phyloP scores from a whole-genome alignment of 305 asterid genomes.

The Andrographis paniculata region DNA sequence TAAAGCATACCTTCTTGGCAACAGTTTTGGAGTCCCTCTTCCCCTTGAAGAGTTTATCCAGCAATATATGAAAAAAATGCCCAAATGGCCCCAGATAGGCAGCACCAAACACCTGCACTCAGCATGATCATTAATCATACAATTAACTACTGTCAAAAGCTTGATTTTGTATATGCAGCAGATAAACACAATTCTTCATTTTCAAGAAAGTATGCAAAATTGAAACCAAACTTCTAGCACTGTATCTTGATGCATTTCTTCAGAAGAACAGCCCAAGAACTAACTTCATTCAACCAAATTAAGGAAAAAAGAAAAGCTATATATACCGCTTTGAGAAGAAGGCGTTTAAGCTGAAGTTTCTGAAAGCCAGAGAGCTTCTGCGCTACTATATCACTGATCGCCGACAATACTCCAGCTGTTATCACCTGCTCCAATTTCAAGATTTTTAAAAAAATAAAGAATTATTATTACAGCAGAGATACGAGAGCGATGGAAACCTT shows the following conservation, averaged over 20 bases:
- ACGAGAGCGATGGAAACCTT: constrained; percentile 36
- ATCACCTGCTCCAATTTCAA: constrained; percentile 23
- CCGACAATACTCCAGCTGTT: constrained; percentile 47
- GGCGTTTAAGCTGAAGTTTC: constrained; percentile 45
- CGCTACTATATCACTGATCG: constrained; percentile 41
- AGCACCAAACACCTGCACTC: constrained; percentile 67
- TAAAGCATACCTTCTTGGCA: constrained; percentile 66
- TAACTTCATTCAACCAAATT: no score
- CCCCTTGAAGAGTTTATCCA: constrained; percentile 87
- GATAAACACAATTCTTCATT: neutral
- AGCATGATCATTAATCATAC: constrained; percentile 16
- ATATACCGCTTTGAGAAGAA: constrained; percentile 57
- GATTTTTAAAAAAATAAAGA: neutral
- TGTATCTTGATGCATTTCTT: no score
- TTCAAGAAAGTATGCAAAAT: neutral
- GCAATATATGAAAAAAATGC: constrained; percentile 65
- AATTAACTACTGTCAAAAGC: constrained; percentile 10
- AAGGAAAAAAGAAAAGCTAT: neutral
- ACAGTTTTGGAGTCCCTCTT: constrained; percentile 75
- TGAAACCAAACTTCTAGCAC: neutral
- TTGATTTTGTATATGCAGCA: neutral
- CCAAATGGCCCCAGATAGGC: constrained; percentile 91
- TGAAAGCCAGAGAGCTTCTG: constrained; percentile 53
- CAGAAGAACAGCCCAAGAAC: no score
- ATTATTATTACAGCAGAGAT: no score